A percentile compares a stretch with the other conserved stretches of the same genome.
Evolutionary conservation across 208 protist species (phyloP).

Genomic region (Tritrichomonas musculus): DNA sequence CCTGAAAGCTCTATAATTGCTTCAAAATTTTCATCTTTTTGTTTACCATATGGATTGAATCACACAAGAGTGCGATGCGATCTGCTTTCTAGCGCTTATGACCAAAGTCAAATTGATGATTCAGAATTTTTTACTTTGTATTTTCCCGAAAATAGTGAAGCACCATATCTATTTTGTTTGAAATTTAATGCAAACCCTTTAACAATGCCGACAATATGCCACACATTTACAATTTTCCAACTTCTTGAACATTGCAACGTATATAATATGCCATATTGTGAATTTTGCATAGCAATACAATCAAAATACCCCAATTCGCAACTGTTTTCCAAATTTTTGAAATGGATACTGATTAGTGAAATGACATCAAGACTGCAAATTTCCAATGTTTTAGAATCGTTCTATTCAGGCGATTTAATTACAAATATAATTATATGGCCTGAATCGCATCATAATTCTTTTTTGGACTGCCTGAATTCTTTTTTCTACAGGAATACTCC

Average conservation of each 20-base stretch:
- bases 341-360: neutral
- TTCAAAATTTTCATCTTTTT: too few species aligned
- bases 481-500: neutral
- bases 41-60: too few species aligned
- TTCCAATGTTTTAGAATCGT: neutral
- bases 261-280: neutral
- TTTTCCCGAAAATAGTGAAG: neutral
- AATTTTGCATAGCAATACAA: neutral
- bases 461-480: too few species aligned
- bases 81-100: too few species aligned
- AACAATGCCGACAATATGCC: neutral
- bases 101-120: too few species aligned
- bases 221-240: neutral
- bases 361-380: neutral
- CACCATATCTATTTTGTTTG: neutral
- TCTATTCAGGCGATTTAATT: neutral
- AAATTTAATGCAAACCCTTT: neutral
- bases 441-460: too few species aligned
- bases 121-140: neutral
- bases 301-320: neutral
- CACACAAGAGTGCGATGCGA: too few species aligned
- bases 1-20: too few species aligned
- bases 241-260: too few species aligned
- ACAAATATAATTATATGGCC: neutral
- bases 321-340: neutral